Percentiles rank a stretch among this genome's conserved stretches.
phyloP scores from a whole-genome alignment of 2,329 filamentous ascomycete genomes.

The Cladosporium cucumerinum region DNA sequence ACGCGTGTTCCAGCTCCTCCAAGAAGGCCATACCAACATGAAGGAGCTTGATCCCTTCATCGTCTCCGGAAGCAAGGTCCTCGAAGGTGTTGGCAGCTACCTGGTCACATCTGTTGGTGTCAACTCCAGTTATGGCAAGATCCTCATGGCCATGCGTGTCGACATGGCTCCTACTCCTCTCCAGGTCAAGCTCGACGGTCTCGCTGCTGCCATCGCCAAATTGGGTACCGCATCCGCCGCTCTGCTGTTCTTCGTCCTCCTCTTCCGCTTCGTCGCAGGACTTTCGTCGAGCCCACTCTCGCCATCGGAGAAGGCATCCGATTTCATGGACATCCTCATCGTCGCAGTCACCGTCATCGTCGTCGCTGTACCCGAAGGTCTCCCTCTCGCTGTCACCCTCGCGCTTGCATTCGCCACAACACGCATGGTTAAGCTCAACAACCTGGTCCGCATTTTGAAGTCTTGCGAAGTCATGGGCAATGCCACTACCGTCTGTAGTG shows the following conservation, averaged over 20 bases:
- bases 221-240: constrained; percentile 73
- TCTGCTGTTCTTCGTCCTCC: constrained; percentile 76
- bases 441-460: constrained; percentile 62
- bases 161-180: constrained; percentile 75
- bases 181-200: constrained; percentile 71
- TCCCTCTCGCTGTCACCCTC: constrained; percentile 66
- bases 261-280: constrained; percentile 77
- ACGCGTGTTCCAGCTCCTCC: constrained; percentile 63
- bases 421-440: constrained; percentile 66
- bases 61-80: constrained; percentile 78
- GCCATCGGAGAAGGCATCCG: constrained; percentile 72
- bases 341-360: constrained; percentile 65
- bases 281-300: constrained; percentile 55
- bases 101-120: constrained; percentile 71
- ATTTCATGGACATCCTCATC: constrained; percentile 62
- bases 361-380: constrained; percentile 64
- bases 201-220: constrained; percentile 78
- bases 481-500: constrained; percentile 72
- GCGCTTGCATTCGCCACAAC: constrained; percentile 66
- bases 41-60: constrained; percentile 78
- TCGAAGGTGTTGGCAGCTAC: constrained; percentile 72
- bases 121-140: constrained; percentile 73
- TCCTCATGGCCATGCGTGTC: constrained; percentile 74
- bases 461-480: constrained; percentile 72
- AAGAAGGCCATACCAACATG: constrained; percentile 55